Evolutionary conservation across 257 asterid species (phyloP).

Genomic region (Solanum habrochaites): DNA sequence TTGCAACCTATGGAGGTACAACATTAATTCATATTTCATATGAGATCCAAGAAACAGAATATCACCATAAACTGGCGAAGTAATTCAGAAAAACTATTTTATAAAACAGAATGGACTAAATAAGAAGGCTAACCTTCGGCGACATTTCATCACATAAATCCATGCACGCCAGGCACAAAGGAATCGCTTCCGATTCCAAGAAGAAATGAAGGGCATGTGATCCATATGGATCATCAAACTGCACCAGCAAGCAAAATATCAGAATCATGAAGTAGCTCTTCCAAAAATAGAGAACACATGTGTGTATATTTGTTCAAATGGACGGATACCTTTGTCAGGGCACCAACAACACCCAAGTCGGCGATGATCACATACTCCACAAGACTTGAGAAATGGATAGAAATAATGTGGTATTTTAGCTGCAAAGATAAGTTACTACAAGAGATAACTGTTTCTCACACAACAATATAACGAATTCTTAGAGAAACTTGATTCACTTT

Average conservation of each 20-base stretch:
- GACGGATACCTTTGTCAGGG: too few relatives aligned
- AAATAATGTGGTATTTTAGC: too few relatives aligned
- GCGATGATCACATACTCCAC: too few relatives aligned
- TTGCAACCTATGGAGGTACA: not conserved
- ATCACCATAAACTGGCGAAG: not conserved
- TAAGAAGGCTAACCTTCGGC: not conserved
- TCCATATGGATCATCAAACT: constrained; percentile 1
- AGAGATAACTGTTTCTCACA: too few relatives aligned
- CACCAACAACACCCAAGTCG: too few relatives aligned
- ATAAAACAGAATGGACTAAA: not conserved
- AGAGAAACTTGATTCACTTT: too few relatives aligned
- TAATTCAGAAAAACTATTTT: not conserved
- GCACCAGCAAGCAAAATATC: not conserved
- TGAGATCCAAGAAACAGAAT: not conserved
- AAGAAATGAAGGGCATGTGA: not conserved
- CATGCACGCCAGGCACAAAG: not conserved
- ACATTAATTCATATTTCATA: not conserved
- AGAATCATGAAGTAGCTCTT: too few relatives aligned
- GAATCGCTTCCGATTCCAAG: not conserved
- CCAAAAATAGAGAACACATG: too few relatives aligned
- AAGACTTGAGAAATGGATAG: too few relatives aligned
- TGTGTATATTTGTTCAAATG: too few relatives aligned
- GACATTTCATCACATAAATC: not conserved
- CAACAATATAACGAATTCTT: too few relatives aligned
- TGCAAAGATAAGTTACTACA: too few relatives aligned